Percentiles rank a stretch among this genome's conserved stretches.
Conservation (phyloP, 2,329 filamentous ascomycete genomes). For the Talaromyces sp. region DNA sequence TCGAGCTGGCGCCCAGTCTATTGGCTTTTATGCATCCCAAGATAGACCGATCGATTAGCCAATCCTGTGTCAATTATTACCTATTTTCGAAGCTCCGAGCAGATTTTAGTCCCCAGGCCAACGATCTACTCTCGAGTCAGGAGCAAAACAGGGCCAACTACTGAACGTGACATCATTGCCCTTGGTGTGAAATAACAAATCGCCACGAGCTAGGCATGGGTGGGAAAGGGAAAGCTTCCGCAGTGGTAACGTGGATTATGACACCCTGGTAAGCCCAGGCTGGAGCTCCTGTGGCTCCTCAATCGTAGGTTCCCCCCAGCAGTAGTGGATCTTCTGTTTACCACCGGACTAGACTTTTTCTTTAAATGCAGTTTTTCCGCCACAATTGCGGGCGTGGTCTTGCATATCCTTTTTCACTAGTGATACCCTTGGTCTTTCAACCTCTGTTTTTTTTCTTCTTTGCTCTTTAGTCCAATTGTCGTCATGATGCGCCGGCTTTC, state of each 20-base stretch:
- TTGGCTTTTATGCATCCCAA: background rate
- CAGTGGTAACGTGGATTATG: background rate
- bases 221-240: background rate
- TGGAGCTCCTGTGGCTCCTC: slow-evolving; percentile 1
- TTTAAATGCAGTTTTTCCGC: slow-evolving; percentile 14
- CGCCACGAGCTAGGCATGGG: background rate
- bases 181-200: background rate
- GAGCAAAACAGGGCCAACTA: background rate
- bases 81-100: background rate
- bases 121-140: background rate
- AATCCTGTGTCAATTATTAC: background rate
- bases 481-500: slow-evolving; percentile 32
- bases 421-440: slow-evolving; percentile 6
- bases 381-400: background rate
- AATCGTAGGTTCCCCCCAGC: background rate
- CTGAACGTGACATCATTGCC: background rate
- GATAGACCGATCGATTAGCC: background rate
- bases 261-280: background rate
- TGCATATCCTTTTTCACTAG: background rate
- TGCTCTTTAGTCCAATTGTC: background rate
- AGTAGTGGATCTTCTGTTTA: slow-evolving; percentile 1
- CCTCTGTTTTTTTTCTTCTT: slow-evolving; percentile 6
- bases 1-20: background rate
- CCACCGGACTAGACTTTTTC: background rate
- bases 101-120: background rate